These are phyloP conservation scores for Hylodesmum podocarpum DNA, from an alignment of 306 rosid genomes.

Conservation along the genomic window DNA sequence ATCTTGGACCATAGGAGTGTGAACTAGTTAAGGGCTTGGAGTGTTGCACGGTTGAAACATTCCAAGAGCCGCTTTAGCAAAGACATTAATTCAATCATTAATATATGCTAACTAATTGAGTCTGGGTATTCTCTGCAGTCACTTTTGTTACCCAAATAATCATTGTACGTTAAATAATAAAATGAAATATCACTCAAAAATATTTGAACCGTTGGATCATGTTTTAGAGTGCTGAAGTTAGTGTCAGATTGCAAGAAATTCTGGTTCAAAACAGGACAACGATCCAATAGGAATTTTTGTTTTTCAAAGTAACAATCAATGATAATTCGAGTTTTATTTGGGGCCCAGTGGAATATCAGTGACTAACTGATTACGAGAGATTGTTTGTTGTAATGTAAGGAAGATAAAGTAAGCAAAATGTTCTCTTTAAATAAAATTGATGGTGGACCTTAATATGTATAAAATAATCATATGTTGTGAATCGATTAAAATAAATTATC, in stretches of 20 bases:
- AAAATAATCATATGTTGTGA: too few relatives aligned
- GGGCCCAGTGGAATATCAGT: not conserved
- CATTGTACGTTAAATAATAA: not conserved
- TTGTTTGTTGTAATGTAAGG: not conserved
- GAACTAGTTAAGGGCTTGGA: not conserved
- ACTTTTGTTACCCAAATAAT: not conserved
- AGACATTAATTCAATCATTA: not conserved
- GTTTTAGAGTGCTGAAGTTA: not conserved
- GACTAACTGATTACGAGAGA: not conserved
- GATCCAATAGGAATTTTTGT: not conserved
- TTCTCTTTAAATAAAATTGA: too few relatives aligned
- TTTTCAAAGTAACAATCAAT: not conserved
- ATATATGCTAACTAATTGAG: not conserved
- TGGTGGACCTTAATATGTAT: too few relatives aligned
- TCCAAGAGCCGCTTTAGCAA: not conserved
- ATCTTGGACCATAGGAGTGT: not conserved
- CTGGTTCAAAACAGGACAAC: not conserved
- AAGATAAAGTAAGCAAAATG: not conserved
- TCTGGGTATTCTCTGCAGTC: not conserved
- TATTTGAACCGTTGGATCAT: not conserved
- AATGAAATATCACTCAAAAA: not conserved
- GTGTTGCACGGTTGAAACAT: slow-evolving; percentile 15
- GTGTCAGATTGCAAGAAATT: not conserved
- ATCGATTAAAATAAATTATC: too few relatives aligned
- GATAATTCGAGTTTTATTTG: not conserved